Evolutionary conservation across 495 filamentous ascomycete species (phyloP), one percentile per base, ranked within the genome.

Genomic region (Amniculicola lignicola): DNA sequence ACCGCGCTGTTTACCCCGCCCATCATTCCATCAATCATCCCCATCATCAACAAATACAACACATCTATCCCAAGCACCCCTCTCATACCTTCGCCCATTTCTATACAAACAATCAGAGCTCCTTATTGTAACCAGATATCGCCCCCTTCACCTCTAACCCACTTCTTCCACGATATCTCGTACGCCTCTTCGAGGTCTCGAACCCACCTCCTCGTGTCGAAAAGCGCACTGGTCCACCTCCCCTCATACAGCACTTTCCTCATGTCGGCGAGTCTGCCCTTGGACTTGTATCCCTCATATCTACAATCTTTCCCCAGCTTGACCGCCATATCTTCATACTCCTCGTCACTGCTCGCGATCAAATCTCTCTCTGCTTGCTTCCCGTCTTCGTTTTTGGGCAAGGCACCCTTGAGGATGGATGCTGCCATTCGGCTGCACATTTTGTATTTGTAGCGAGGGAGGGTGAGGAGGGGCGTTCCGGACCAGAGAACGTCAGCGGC

Each of bases 371-470:
- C 83, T 0, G 88, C 89, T 35, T 70, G 71, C n/a, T 72, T 74
- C 10, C 91, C 91, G 15, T 81, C 81, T 7, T 73, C 74, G 3
- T 72, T 73, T 58, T 82, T 83, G 0, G 94, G 91, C 6, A 97
- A 74, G 1, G 93, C 93, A 33, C 93, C 94, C 55, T 80, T 86
- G 11, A 98, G 76, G 59, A 98, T 97, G 12, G 88, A 92, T 31
- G 91, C 91, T 18, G 93, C 93, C 87, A 98, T 97, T 44, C 94
- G 84, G 36, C 89, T 94, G 71, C 94, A 97, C 93, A 99, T 99
- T 74, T 99, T 99, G 70, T 96, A 95, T 48, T 83, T 79, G 70
- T 96, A 93, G 25, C 92, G 81, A n/a, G 91, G 90, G n/a, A 91
- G 77, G 0, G 93, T 99, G 48, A 97, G 75, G 45, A 99, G 76